These are phyloP conservation scores for Sclerotinia glacialis DNA, from an alignment of 2,329 filamentous ascomycete species.

Conservation along the genomic window DNA sequence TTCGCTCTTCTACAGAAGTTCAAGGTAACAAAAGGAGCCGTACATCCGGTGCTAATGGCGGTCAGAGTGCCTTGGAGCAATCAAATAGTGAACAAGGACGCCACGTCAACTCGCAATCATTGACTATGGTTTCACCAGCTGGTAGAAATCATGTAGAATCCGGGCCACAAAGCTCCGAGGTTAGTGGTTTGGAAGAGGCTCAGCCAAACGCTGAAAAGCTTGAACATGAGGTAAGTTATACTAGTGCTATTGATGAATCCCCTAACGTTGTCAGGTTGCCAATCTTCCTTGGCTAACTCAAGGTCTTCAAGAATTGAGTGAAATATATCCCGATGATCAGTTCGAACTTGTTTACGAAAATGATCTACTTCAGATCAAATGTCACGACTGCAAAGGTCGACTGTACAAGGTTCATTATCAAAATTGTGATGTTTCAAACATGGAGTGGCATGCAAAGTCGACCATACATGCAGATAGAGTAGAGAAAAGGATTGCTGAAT, in stretches of 20 bases:
- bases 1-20: constrained; percentile 6
- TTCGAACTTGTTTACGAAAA: constrained; percentile 15
- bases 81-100: neutral
- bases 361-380: constrained; percentile 7
- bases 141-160: neutral
- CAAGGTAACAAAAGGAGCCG: constrained; percentile 6
- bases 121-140: neutral
- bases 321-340: constrained; percentile 17
- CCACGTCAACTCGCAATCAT: neutral
- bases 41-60: neutral
- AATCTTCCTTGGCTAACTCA: constrained; percentile 19
- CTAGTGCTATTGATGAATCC: neutral
- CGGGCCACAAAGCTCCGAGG: neutral
- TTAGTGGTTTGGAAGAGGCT: neutral
- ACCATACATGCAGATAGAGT: constrained; percentile 9
- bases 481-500: constrained; percentile 7
- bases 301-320: constrained; percentile 15
- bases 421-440: constrained; percentile 21
- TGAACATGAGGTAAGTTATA: constrained; percentile 3
- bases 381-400: constrained; percentile 14
- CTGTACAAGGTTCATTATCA: constrained; percentile 20
- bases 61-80: neutral
- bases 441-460: constrained; percentile 20
- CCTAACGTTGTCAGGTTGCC: constrained; percentile 13
- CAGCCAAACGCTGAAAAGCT: constrained; percentile 1